Evolutionary conservation across 352 stramenopile genomes (phyloP).

Genomic region (Phytophthora citricola): DNA sequence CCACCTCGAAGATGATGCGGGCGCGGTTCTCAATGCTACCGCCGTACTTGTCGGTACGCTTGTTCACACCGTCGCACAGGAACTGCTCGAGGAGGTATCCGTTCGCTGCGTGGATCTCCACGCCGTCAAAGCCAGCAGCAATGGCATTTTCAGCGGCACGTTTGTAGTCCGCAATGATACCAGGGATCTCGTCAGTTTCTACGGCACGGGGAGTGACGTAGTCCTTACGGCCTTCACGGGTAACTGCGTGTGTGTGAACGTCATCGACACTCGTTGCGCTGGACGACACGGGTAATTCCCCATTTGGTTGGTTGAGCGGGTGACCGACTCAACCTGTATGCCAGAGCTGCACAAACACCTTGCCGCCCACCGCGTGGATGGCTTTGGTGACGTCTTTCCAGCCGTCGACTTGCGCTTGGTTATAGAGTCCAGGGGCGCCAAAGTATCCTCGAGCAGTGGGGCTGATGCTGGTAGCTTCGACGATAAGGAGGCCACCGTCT

Average conservation of each 20-base stretch:
- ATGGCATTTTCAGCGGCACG: slow-evolving; percentile 57
- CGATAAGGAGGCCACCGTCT: slow-evolving; percentile 49
- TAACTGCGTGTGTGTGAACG: slow-evolving; percentile 4
- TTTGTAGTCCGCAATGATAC: slow-evolving; percentile 68
- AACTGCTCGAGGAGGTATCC: slow-evolving; percentile 93
- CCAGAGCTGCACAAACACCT: slow-evolving; percentile 25
- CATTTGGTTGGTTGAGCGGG: slow-evolving; percentile 15
- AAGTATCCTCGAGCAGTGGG: slow-evolving; percentile 28
- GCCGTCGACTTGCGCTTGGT: slow-evolving; percentile 42
- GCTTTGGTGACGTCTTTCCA: slow-evolving; percentile 38
- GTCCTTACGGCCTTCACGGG: slow-evolving; percentile 24
- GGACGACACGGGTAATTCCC: slow-evolving; percentile 16
- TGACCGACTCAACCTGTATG: slow-evolving; percentile 19
- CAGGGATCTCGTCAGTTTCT: slow-evolving; percentile 66
- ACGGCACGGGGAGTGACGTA: slow-evolving; percentile 60
- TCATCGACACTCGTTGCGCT: slow-evolving; percentile 2
- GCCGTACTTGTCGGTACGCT: slow-evolving; percentile 79
- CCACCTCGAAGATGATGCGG: slow-evolving; percentile 64
- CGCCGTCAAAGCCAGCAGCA: slow-evolving; percentile 89
- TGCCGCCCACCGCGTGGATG: slow-evolving; percentile 24
- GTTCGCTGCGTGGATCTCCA: slow-evolving; percentile 89
- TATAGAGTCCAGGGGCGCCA: slow-evolving; percentile 42
- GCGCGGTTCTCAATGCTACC: slow-evolving; percentile 77
- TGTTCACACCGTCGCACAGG: slow-evolving; percentile 72
- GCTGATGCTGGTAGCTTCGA: slow-evolving; percentile 62